Evolutionary conservation across 1,284 basidiomycete genomes (phyloP), one percentile per base, ranked within the genome.

Genomic region (Neonothopanus nambi): DNA sequence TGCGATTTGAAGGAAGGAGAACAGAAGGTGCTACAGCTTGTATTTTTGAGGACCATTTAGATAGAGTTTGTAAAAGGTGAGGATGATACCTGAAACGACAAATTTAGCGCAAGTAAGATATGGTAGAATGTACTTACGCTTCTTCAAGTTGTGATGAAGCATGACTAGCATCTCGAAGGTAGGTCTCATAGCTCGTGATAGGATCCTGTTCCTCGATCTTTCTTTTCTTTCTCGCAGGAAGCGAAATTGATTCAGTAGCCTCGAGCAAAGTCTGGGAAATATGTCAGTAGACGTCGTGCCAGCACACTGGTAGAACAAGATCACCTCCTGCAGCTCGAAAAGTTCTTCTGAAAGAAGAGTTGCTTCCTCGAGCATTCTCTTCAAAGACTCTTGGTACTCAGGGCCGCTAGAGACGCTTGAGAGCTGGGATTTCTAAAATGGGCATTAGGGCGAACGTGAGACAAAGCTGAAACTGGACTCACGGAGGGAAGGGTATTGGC

Each of bases 11-110:
- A 39, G 85, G 84, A 13, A 91, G 73, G 43, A 97, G 77, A 33
- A 82, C 81, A 2, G 84, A 84, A 6, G 89, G 85, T 0, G 92
- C 84, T 5, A 95, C 93, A 0, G 93, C 90, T 64, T 95, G 91
- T 43, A 97, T 90, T 73, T 97, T 98, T 33, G 87, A 79, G 6
- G 91, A 94, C 95, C 95, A 98, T 72, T 97, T 97, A 45, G 79
- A 74, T 17, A 98, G 78, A 1, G 91, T 93, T 53, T 85, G 82
- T 37, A 93, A 68, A 13, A 91, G 75, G 60, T 86, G 75, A 1
- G 83, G 77, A 63, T 93, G 91, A 50, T 82, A 81, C 36, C 84
- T 87, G 49, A 61, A 55, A 50, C 28, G 48, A 30, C 52, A 36
- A 41, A 38, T 39, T 48, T 45, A 28, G 26, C 52, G 28, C 18